phyloP scores from a whole-genome alignment of 306 rosid species.

The Dicorynia guianensis region DNA sequence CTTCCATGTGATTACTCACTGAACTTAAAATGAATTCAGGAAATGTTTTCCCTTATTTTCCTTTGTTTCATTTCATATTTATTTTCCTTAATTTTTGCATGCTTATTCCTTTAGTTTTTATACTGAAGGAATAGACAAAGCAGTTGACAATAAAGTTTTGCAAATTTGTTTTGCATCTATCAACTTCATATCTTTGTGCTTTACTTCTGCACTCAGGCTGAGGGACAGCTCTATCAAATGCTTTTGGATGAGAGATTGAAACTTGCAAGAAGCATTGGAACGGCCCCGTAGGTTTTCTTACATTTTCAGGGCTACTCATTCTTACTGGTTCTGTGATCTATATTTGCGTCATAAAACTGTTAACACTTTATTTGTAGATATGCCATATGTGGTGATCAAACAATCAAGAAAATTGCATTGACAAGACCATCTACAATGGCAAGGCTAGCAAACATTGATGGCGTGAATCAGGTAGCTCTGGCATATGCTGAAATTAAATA shows the following conservation, averaged over 20 bases:
- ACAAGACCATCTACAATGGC: conserved; percentile 89
- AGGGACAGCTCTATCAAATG: conserved; percentile 65
- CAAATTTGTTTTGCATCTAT: conserved; percentile 30
- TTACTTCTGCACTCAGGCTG: conserved; percentile 58
- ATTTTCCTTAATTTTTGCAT: conserved; percentile 2
- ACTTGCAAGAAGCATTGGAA: conserved; percentile 77
- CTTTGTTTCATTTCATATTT: conserved; percentile 16
- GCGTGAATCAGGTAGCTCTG: conserved; percentile 85
- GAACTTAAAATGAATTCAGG: not conserved
- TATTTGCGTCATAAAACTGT: conserved; percentile 19
- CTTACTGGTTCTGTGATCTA: conserved; percentile 25
- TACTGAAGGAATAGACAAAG: not conserved
- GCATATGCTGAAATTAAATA: conserved; percentile 1
- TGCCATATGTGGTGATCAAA: conserved; percentile 92
- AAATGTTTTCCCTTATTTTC: not conserved
- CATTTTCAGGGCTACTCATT: conserved; percentile 22
- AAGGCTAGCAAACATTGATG: conserved; percentile 86
- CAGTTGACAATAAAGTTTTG: conserved; percentile 13
- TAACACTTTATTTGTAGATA: conserved; percentile 56
- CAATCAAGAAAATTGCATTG: conserved; percentile 75
- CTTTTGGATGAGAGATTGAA: conserved; percentile 91
- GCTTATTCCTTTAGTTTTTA: not conserved
- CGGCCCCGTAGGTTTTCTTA: conserved; percentile 76
- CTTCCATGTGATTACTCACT: not conserved
- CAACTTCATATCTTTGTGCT: conserved; percentile 25